These are phyloP conservation scores for Caryocar brasiliense DNA, from an alignment of 441 rosid species.

Conservation along the genomic window DNA sequence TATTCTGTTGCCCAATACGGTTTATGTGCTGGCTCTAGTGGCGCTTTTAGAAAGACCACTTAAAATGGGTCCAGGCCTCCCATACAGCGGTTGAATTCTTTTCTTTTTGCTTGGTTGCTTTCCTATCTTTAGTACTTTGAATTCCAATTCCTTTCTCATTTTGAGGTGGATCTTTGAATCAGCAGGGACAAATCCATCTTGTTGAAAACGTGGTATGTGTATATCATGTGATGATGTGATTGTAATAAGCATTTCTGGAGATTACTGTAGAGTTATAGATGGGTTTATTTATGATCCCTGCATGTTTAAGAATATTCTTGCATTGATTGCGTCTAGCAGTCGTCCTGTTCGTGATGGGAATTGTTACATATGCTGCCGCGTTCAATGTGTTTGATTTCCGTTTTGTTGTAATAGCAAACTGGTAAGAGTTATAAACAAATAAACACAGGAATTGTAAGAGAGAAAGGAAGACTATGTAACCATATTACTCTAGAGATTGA, in stretches of 20 bases:
- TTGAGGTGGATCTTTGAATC: constrained; percentile 91
- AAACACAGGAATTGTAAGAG: too few species aligned
- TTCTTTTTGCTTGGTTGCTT: not conserved
- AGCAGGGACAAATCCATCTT: constrained; percentile 90
- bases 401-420: too few species aligned
- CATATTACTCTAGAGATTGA: too few species aligned
- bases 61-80: constrained; percentile 91
- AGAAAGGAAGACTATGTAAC: too few species aligned
- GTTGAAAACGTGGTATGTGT: constrained; percentile 85
- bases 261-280: not conserved
- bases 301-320: not conserved
- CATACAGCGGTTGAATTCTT: constrained; percentile 77
- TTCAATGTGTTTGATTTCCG: too few species aligned
- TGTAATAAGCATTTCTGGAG: not conserved
- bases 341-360: constrained; percentile 15
- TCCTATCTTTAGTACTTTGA: not conserved
- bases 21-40: constrained; percentile 82
- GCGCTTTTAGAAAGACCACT: constrained; percentile 85
- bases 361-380: constrained; percentile 67
- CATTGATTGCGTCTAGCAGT: not conserved
- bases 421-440: too few species aligned
- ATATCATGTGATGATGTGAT: not conserved
- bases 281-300: too few species aligned
- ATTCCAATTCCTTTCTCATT: constrained; percentile 1
- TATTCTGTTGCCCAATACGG: constrained; percentile 57